A percentile compares a stretch with the other conserved stretches of the same genome.
phyloP scores from a whole-genome alignment of 257 asterid genomes.

The Capsicum rhomboideum region DNA sequence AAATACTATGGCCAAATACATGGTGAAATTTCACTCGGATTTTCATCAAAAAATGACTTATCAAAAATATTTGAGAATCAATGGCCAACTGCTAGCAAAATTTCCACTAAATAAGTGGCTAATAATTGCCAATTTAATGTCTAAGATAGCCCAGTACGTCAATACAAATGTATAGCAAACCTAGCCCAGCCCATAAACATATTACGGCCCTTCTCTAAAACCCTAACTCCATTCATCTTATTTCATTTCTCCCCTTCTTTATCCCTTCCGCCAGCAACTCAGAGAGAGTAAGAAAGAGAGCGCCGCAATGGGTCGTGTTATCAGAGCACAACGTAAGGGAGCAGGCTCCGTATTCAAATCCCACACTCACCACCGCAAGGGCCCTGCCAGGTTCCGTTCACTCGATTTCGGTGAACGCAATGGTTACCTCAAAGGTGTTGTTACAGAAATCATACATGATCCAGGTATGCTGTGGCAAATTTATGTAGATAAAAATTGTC shows the following conservation, averaged over 20 bases:
- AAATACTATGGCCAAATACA: too few relatives aligned
- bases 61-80: too few relatives aligned
- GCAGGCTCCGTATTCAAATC: constrained; percentile 52
- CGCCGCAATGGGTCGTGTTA: constrained; percentile 43
- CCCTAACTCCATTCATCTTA: constrained; percentile 10
- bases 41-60: too few relatives aligned
- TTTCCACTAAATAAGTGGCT: too few relatives aligned
- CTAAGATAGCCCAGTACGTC: too few relatives aligned
- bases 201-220: neutral
- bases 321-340: constrained; percentile 56
- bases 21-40: too few relatives aligned
- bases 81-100: too few relatives aligned
- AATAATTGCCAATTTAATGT: too few relatives aligned
- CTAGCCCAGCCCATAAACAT: neutral
- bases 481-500: too few relatives aligned
- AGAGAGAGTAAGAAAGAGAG: neutral
- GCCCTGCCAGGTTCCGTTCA: constrained; percentile 49
- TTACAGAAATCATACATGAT: constrained; percentile 50
- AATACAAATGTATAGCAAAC: neutral
- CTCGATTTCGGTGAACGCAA: constrained; percentile 57
- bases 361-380: constrained; percentile 57
- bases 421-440: constrained; percentile 48
- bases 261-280: neutral
- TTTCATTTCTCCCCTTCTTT: neutral
- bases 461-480: constrained; percentile 7